Percentiles rank a stretch among this genome's conserved stretches.
Conservation (phyloP, 1,139 yeast species). For the Kodamaea sp. region DNA sequence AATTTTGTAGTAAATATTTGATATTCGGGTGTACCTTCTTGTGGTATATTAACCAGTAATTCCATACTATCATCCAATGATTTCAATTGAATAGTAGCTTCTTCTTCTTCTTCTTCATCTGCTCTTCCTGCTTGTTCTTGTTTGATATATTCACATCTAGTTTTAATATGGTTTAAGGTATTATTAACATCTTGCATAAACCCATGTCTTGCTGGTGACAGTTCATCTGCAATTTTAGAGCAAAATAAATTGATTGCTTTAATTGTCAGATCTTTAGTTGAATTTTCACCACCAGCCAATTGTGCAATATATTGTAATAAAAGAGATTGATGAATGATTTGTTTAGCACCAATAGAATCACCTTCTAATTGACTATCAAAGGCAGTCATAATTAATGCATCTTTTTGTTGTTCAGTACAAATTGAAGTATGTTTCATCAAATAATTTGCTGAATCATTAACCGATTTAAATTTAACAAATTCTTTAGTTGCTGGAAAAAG, state of each 20-base stretch:
- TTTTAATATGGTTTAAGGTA: constrained; percentile 68
- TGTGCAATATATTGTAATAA: constrained; percentile 74
- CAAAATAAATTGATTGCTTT: constrained; percentile 69
- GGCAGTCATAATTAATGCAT: constrained; percentile 88
- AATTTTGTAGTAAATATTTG: constrained; percentile 51
- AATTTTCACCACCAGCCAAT: constrained; percentile 45
- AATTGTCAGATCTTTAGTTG: constrained; percentile 33
- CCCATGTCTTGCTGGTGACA: constrained; percentile 60
- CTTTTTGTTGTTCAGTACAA: constrained; percentile 81
- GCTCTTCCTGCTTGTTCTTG: constrained; percentile 30
- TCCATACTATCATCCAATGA: constrained; percentile 83
- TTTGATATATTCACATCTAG: constrained; percentile 66
- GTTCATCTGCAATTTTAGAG: constrained; percentile 51
- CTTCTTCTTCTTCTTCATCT: constrained; percentile 48
- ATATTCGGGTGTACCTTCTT: constrained; percentile 49
- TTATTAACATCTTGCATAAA: constrained; percentile 70
- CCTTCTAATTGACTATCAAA: constrained; percentile 76
- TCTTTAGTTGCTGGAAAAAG: constrained; percentile 56
- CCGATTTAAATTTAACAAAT: constrained; percentile 56
- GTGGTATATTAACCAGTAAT: constrained; percentile 70
- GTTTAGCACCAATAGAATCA: constrained; percentile 49
- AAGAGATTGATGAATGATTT: constrained; percentile 74
- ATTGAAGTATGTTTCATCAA: constrained; percentile 62
- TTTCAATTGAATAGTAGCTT: constrained; percentile 80
- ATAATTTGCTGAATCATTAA: constrained; percentile 47